phyloP scores from a whole-genome alignment of 2,329 filamentous ascomycete genomes.

The Ascochyta clinopodiicola region DNA sequence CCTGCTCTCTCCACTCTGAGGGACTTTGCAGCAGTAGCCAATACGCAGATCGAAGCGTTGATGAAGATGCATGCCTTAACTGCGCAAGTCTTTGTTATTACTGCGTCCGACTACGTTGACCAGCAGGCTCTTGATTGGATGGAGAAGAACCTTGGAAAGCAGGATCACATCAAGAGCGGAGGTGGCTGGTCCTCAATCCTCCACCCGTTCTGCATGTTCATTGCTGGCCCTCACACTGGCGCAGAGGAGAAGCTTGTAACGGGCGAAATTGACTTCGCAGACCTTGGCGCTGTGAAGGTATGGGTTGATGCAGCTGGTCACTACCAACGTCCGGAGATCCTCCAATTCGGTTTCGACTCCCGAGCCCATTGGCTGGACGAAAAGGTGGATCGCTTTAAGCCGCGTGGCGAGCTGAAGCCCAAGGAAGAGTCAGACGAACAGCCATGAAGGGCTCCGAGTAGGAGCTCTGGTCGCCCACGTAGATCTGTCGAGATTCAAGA shows the following conservation, averaged over 20 bases:
- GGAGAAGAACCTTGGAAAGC: conserved; percentile 45
- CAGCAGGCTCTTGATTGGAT: conserved; percentile 51
- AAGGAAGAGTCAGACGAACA: neutral
- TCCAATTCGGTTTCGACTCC: conserved; percentile 41
- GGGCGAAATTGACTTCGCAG: conserved; percentile 44
- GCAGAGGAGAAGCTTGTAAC: conserved; percentile 43
- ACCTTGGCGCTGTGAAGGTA: conserved; percentile 44
- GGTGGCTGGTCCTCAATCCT: conserved; percentile 47
- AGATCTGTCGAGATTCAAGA: too few relatives aligned
- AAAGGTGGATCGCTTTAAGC: conserved; percentile 30
- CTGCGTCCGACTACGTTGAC: conserved; percentile 53
- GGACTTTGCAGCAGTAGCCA: conserved; percentile 51
- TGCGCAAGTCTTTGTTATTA: conserved; percentile 54
- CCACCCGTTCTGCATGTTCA: conserved; percentile 45
- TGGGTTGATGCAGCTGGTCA: conserved; percentile 48
- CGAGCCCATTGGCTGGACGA: conserved; percentile 43
- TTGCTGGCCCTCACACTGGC: conserved; percentile 46
- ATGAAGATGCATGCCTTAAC: conserved; percentile 57
- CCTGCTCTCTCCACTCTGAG: conserved; percentile 46
- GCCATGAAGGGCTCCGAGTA: neutral
- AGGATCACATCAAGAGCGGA: conserved; percentile 43
- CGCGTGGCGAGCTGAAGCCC: neutral
- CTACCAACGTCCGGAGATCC: conserved; percentile 46
- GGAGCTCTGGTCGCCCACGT: too few relatives aligned
- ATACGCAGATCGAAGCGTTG: conserved; percentile 55